A percentile compares a stretch with the other conserved stretches of the same genome.
Evolutionary conservation across 2,329 filamentous ascomycete genomes (phyloP).

Genomic region (Neofusicoccum sp.): DNA sequence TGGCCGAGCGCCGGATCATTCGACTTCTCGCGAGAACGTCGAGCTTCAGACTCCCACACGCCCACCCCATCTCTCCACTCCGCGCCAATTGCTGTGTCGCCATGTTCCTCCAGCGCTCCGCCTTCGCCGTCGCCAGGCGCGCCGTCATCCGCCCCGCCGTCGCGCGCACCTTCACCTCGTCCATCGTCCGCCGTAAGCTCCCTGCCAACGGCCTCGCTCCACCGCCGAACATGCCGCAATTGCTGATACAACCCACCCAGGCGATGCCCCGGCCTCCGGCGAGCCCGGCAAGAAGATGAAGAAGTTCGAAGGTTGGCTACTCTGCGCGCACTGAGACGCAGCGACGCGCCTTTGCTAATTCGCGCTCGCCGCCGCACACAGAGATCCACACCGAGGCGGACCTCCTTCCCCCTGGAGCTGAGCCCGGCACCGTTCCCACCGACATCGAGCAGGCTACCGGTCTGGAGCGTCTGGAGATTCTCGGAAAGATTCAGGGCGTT

Average conservation of each 20-base stretch:
- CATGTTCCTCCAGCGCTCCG: slow-evolving; percentile 56
- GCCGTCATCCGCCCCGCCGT: slow-evolving; percentile 43
- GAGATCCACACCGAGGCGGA: slow-evolving; percentile 84
- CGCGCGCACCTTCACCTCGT: slow-evolving; percentile 51
- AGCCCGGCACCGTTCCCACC: slow-evolving; percentile 82
- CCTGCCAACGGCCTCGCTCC: slow-evolving; percentile 23
- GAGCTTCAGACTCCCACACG: slow-evolving; percentile 21
- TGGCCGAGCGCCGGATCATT: slow-evolving; percentile 11
- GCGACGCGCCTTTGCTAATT: slow-evolving; percentile 31
- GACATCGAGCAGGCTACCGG: slow-evolving; percentile 95
- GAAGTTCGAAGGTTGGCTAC: slow-evolving; percentile 48
- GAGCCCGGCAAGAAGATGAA: slow-evolving; percentile 44
- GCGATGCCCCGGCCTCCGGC: slow-evolving; percentile 39
- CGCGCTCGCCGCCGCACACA: slow-evolving; percentile 44
- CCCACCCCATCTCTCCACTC: slow-evolving; percentile 37
- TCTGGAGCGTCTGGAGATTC: slow-evolving; percentile 96
- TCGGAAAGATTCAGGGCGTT: slow-evolving; percentile 98
- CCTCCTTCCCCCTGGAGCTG: slow-evolving; percentile 80
- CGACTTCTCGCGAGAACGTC: slow-evolving; percentile 19
- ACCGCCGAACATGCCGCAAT: slow-evolving; percentile 35
- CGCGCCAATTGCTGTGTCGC: slow-evolving; percentile 39
- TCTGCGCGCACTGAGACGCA: slow-evolving; percentile 25
- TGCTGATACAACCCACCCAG: slow-evolving; percentile 35
- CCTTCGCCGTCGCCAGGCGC: slow-evolving; percentile 50
- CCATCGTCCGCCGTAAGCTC: slow-evolving; percentile 50